Base-by-base conservation (phyloP, 2,329 filamentous ascomycete genomes). In the Hirsutella rhossiliensis region DNA sequence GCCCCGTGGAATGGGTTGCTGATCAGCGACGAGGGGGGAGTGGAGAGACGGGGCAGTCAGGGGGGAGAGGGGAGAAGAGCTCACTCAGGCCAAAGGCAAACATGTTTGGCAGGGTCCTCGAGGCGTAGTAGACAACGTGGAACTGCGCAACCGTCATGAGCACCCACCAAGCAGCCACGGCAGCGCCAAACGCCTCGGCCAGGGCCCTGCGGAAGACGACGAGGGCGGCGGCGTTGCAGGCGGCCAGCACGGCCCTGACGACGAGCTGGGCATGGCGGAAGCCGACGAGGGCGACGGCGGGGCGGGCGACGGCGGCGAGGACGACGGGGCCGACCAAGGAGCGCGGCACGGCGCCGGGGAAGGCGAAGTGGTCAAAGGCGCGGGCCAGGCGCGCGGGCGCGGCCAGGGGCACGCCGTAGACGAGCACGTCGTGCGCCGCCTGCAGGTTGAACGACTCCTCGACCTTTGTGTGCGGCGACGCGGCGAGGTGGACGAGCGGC, bases 391-490 rank as follows among this genome's bases (percentile, higher is more conserved):
- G 73, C 12, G 69, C 60, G 19, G 23, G 18, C 12, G 44, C 13
- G 40, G 15, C 30, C 18, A 64, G 59, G 69, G 87, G 86, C 1
- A 86, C 78, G 20, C 88, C 88, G 60, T 92, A 87, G 32, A 76
- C 75, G 47, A 95, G 63, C 31, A 98, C 83, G 61, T 98, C 92
- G 63, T 97, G 92, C 3, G 81, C 76, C 6, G 92, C 92, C 62
- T 98, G 92, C 46, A 97, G 79, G 62, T 95, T 95, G 75, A 98
- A 97, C 0, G 90, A 97, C 64, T 98, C 92, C 63, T 98, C 92
- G 47, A 98, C 92, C 63, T 98, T 98, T 45, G 89, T 96, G 67
- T 94, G 90, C 1, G 92, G 92, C 11, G 89, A 79, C 20, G 80
- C 60, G 48, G 79, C 57, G 44, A 94, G 77, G 62, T 95, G 86